Percentiles rank a stretch among this genome's conserved stretches.
phyloP scores from a whole-genome alignment of 306 rosid genomes.

The Betula pendula region DNA sequence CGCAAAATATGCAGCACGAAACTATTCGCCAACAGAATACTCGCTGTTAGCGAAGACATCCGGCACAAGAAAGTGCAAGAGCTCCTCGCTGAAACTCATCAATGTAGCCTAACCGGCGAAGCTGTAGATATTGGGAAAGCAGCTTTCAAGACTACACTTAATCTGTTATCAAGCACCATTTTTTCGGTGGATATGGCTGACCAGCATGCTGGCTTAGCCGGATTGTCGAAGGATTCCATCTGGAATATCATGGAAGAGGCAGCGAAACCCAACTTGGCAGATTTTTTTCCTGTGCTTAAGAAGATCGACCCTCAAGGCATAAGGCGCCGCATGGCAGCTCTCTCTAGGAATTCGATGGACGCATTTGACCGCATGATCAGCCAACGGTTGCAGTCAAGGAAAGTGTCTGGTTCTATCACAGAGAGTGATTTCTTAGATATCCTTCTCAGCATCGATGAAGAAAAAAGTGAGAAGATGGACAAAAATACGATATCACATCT shows the following conservation, averaged over 20 bases:
- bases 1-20: slow-evolving; percentile 37
- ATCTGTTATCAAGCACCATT: slow-evolving; percentile 45
- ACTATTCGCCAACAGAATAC: slow-evolving; percentile 38
- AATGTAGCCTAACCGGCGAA: slow-evolving; percentile 21
- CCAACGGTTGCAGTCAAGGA: slow-evolving; percentile 33
- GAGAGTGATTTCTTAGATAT: slow-evolving; percentile 39
- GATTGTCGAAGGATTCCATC: slow-evolving; percentile 34
- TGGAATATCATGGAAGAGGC: slow-evolving; percentile 32
- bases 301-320: slow-evolving; percentile 44
- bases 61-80: slow-evolving; percentile 27
- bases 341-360: slow-evolving; percentile 19
- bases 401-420: background rate
- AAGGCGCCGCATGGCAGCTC: slow-evolving; percentile 3
- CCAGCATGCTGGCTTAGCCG: slow-evolving; percentile 13
- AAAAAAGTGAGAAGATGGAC: slow-evolving; percentile 34
- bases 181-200: slow-evolving; percentile 45
- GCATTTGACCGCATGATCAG: slow-evolving; percentile 18
- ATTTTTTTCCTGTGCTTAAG: slow-evolving; percentile 43
- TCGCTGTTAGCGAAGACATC: slow-evolving; percentile 24
- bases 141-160: slow-evolving; percentile 40
- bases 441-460: slow-evolving; percentile 40
- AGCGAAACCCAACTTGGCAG: slow-evolving; percentile 45
- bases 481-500: slow-evolving; percentile 24
- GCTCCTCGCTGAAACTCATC: slow-evolving; percentile 22
- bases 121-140: slow-evolving; percentile 43